Evolutionary conservation across 192 early-diverging fungal genomes (phyloP), one percentile per base, ranked within the genome.

Genomic region (Chytriomyces hyalinus): DNA sequence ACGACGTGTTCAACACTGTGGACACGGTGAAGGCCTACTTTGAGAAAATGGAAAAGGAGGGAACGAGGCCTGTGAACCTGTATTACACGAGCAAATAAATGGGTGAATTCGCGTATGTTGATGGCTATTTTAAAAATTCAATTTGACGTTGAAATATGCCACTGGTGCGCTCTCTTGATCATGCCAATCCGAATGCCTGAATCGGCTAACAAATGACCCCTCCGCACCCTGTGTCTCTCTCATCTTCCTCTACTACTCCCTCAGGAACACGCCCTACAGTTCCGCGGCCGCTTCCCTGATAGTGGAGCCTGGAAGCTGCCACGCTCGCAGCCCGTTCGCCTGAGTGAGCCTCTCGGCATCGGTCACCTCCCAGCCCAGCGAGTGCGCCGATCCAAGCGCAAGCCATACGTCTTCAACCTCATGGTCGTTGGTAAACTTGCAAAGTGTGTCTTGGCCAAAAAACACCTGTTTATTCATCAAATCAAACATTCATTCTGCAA

Each of bases 271-370:
- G 87, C 84, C 50, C 82, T 87, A 11, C 87, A 89, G 61, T 84
- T 83, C 74, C 66, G 84, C 11, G 85, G 85, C n/a, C 80, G 78
- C 59, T 92, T 90, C 73, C 91, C 92, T 10, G 93, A 94, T 83
- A 92, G 89, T 20, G 94, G 94, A 22, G 92, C 94, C 26, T 95
- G 94, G 94, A 94, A 91, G 79, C 84, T 92, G 26, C 90, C 93
- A n/a, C 81, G 88, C 43, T 87, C 93, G n/a, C 76, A 85, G 44
- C 78, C 84, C 22, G 81, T 87, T 11, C 66, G 86, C 5, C 83
- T 91, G 15, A 83, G 65, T 13, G 84, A 84, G 44, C 84, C 85
- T 0, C 82, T 95, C 7, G 94, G 94, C 17, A 91, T 95, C 57
- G 89, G 87, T 3, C 84, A 91, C 9, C 82, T 95, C 0, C 92